Evolutionary conservation across 2,329 filamentous ascomycete species (phyloP).

Genomic region (Geosmithia flava): DNA sequence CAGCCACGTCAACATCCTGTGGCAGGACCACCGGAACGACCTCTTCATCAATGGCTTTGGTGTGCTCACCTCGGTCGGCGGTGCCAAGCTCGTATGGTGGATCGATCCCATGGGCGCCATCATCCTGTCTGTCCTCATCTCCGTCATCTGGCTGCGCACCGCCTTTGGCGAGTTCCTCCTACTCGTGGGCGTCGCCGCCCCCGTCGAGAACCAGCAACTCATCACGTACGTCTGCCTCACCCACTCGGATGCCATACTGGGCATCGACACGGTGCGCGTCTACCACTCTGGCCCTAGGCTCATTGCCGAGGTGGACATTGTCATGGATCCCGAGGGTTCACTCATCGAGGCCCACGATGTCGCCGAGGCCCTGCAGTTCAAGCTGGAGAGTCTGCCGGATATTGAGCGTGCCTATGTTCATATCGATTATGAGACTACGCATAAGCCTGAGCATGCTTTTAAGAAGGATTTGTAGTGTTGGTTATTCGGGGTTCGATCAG

Average conservation of each 20-base stretch:
- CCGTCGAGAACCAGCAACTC: slow-evolving; percentile 76
- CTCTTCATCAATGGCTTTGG: slow-evolving; percentile 92
- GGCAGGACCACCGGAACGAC: slow-evolving; percentile 96
- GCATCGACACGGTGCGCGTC: slow-evolving; percentile 89
- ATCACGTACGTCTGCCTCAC: slow-evolving; percentile 90
- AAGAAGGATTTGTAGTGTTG: slow-evolving; percentile 44
- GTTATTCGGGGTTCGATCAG: no score
- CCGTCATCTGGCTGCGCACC: slow-evolving; percentile 69
- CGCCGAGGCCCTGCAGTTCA: slow-evolving; percentile 86
- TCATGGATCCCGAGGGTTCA: slow-evolving; percentile 68
- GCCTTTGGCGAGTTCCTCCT: slow-evolving; percentile 84
- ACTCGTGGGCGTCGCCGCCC: slow-evolving; percentile 78
- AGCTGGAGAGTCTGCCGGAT: slow-evolving; percentile 82
- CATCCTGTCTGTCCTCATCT: slow-evolving; percentile 66
- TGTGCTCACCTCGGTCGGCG: slow-evolving; percentile 83
- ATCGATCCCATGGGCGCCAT: slow-evolving; percentile 90
- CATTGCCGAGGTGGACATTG: slow-evolving; percentile 91
- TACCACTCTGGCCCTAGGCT: slow-evolving; percentile 84
- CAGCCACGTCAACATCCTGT: slow-evolving; percentile 81
- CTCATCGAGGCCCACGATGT: slow-evolving; percentile 80
- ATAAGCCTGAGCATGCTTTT: slow-evolving; percentile 70
- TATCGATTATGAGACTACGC: slow-evolving; percentile 92
- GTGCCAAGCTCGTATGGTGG: slow-evolving; percentile 84
- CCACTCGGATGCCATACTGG: slow-evolving; percentile 66
- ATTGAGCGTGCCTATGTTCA: slow-evolving; percentile 94